Base-by-base conservation (phyloP, 169 alveolate species). In the Cryptosporidium bovis region DNA sequence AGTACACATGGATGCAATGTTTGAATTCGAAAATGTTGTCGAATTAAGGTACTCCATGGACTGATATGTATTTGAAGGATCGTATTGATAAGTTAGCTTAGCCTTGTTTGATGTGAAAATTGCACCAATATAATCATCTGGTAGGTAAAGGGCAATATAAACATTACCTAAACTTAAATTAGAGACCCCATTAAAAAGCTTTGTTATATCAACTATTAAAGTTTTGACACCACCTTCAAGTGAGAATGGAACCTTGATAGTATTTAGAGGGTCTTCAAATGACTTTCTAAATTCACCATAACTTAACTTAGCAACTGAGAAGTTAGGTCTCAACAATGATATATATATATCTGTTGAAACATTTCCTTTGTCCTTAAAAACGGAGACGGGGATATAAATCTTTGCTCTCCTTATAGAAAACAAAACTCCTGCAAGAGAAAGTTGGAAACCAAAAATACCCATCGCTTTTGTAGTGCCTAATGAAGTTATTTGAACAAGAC, bases 371-470 rank as follows among this genome's bases (percentile, higher is more conserved):
- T 27, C n/a, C 29, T 77, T 56, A 46, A 27, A 77, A 16, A 58
- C 71, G 5, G 60, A 40, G 13, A 77, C 44, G 8, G 69, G 69
- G 18, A 77, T 36, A 65, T 58, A 77, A 2, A 77, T 60, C 18
- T 77, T 56, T 15, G 50, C 71, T 4, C 71, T 77, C 24, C 48
- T 34, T 8, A 77, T 55, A 60, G 85, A 33, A 48, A 24, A 48
- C 7, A 36, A 16, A 18, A 77, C 64, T 40, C 85, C 85, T 16
- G 85, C 85, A 12, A 77, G 50, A 2, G 65, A 60, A 5, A 77
- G 71, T 29, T 77, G 85, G 34, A 77, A 77, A 10, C 85, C 85
- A 60, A 58, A 77, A 40, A 77, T 77, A 15, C 85, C 71, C 12
- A 77, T 48, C n/a, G 85, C 85, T 34, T 40, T 77, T 18, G 85